These are phyloP conservation scores for Yamadazyma oceani DNA, from an alignment of 1,139 yeast species.

Conservation along the genomic window DNA sequence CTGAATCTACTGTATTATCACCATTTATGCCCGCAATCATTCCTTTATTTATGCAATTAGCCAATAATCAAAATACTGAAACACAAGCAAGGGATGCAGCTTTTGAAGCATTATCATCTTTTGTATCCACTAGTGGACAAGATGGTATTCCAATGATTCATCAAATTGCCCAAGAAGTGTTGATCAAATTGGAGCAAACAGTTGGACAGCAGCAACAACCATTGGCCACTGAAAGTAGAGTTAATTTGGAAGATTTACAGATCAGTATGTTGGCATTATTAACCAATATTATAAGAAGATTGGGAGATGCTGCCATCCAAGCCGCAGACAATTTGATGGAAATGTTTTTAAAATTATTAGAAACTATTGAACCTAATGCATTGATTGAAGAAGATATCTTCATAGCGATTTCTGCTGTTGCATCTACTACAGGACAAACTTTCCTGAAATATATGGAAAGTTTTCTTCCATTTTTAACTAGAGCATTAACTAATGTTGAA, in stretches of 20 bases:
- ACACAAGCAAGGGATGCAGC: conserved; percentile 92
- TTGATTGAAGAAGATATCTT: conserved; percentile 92
- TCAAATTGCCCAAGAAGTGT: conserved; percentile 70
- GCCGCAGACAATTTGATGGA: conserved; percentile 87
- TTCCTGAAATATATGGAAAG: conserved; percentile 78
- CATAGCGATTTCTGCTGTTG: conserved; percentile 87
- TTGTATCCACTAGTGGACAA: conserved; percentile 73
- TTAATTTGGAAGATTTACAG: conserved; percentile 85
- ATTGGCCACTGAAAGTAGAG: conserved; percentile 65
- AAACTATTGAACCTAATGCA: conserved; percentile 63
- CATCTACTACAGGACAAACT: conserved; percentile 69
- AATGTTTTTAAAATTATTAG: conserved; percentile 69
- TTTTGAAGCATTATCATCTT: conserved; percentile 84
- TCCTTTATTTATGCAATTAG: conserved; percentile 67
- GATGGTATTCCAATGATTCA: conserved; percentile 72
- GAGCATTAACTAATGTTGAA: conserved; percentile 79
- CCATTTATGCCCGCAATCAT: conserved; percentile 68
- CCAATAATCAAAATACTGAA: conserved; percentile 77
- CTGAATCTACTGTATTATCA: conserved; percentile 65
- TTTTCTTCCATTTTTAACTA: conserved; percentile 77
- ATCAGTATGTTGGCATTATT: conserved; percentile 81
- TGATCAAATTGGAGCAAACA: conserved; percentile 63
- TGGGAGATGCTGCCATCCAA: conserved; percentile 60
- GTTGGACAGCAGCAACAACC: conserved; percentile 48
- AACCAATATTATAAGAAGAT: conserved; percentile 85